Percentiles rank a stretch among this genome's conserved stretches.
These are phyloP conservation scores for Trametes elegans DNA, from an alignment of 768 basidiomycete species.

Conservation along the genomic window DNA sequence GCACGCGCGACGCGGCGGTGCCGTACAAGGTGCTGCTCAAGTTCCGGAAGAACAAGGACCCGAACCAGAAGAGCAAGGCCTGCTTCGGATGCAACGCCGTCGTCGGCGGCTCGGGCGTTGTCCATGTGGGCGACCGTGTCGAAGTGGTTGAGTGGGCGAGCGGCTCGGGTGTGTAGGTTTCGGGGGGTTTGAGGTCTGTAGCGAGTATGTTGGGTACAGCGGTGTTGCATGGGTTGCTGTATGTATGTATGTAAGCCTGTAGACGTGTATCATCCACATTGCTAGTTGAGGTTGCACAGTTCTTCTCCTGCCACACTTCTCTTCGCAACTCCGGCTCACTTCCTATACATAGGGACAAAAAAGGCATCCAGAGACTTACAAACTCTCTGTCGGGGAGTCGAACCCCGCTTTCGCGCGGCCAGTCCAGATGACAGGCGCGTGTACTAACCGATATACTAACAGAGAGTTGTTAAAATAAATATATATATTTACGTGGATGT, in stretches of 20 bases:
- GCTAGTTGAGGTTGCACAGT: too few relatives aligned
- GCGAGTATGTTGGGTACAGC: too few relatives aligned
- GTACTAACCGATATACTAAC: constrained; percentile 18
- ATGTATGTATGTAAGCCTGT: too few relatives aligned
- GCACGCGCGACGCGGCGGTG: constrained; percentile 65
- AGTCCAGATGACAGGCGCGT: constrained; percentile 8
- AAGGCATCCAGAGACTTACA: too few relatives aligned
- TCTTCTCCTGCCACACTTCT: too few relatives aligned
- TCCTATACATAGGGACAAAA: too few relatives aligned
- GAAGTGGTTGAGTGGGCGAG: constrained; percentile 27
- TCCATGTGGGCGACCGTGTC: constrained; percentile 63
- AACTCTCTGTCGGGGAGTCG: constrained; percentile 31
- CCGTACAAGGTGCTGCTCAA: constrained; percentile 76
- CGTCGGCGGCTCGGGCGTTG: constrained; percentile 45
- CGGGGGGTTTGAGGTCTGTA: background rate
- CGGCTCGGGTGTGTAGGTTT: constrained; percentile 17
- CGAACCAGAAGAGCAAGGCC: constrained; percentile 44
- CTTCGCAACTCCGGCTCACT: too few relatives aligned
- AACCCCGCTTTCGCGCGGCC: constrained; percentile 35
- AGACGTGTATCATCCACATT: too few relatives aligned
- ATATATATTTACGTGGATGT: background rate
- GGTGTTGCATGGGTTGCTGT: too few relatives aligned
- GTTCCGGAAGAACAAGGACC: constrained; percentile 62
- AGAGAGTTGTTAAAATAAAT: background rate
- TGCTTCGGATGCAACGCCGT: constrained; percentile 71